phyloP scores from a whole-genome alignment of 495 filamentous ascomycete genomes.

The Podospora comata region DNA sequence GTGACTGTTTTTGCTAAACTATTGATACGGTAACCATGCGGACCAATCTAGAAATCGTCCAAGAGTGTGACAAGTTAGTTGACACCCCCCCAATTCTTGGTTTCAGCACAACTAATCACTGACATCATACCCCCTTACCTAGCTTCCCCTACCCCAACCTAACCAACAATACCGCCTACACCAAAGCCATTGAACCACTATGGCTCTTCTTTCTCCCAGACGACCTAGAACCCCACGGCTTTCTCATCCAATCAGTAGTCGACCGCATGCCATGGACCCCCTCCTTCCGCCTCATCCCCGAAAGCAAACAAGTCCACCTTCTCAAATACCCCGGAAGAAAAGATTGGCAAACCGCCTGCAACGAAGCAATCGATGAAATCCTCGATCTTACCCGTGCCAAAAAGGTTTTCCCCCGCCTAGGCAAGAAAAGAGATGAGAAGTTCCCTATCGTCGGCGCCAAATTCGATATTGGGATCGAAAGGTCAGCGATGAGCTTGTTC shows the following conservation, averaged over 20 bases:
- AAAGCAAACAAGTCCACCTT: not conserved
- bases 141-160: not conserved
- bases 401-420: not conserved
- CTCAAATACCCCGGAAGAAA: not conserved
- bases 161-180: not conserved
- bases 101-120: not conserved
- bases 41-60: not conserved
- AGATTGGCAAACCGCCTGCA: not conserved
- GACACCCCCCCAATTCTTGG: not conserved
- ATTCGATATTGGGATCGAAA: not conserved
- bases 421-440: not conserved
- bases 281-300: not conserved
- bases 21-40: not conserved
- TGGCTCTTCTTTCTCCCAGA: not conserved
- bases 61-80: not conserved
- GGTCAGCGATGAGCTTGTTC: constrained; percentile 33
- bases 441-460: not conserved
- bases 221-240: not conserved
- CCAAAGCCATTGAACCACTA: not conserved
- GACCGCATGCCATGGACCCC: not conserved
- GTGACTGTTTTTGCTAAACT: not conserved
- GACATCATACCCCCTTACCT: not conserved
- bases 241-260: not conserved
- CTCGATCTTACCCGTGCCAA: not conserved
- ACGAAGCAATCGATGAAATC: not conserved